Conservation (phyloP, 192 early-diverging fungal genomes). For the Irineochytrium annulatum region DNA sequence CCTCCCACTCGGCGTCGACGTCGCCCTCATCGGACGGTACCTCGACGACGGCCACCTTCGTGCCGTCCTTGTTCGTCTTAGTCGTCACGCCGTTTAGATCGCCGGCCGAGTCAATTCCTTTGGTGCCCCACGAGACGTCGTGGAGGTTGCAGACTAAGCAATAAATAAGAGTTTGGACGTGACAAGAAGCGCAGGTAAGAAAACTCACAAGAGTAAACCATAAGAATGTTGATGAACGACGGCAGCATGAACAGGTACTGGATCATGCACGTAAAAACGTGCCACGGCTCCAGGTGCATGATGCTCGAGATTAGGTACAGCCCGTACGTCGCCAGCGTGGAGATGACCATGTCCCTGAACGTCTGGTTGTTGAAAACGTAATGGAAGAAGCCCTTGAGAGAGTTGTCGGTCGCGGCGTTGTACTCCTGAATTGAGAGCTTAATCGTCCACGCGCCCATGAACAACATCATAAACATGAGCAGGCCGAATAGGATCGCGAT, state of each 20-base stretch:
- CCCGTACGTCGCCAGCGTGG: conserved; percentile 75
- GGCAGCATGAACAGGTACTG: conserved; percentile 87
- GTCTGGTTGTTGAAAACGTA: conserved; percentile 25
- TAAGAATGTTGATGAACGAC: conserved; percentile 86
- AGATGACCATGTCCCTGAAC: conserved; percentile 80
- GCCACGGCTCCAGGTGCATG: conserved; percentile 82
- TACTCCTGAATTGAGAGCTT: conserved; percentile 9
- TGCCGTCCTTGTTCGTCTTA: conserved; percentile 57
- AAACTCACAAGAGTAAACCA: conserved; percentile 75
- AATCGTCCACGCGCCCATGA: conserved; percentile 65
- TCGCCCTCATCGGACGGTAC: conserved; percentile 72
- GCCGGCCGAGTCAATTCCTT: conserved; percentile 50
- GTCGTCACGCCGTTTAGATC: conserved; percentile 68
- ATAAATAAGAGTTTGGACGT: not conserved
- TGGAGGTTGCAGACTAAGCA: conserved; percentile 50
- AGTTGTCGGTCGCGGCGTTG: not conserved
- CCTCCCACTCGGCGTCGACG: conserved; percentile 77
- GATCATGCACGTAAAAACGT: conserved; percentile 84
- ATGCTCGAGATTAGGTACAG: conserved; percentile 78
- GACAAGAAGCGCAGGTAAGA: not conserved
- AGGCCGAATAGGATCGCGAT: conserved; percentile 80
- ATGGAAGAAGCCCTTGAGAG: conserved; percentile 17
- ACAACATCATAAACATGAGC: conserved; percentile 82
- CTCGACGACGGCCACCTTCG: conserved; percentile 64
- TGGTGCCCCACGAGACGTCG: conserved; percentile 66